Conservation (phyloP, 345 rosid genomes). For the Arabidopsis suecica region DNA sequence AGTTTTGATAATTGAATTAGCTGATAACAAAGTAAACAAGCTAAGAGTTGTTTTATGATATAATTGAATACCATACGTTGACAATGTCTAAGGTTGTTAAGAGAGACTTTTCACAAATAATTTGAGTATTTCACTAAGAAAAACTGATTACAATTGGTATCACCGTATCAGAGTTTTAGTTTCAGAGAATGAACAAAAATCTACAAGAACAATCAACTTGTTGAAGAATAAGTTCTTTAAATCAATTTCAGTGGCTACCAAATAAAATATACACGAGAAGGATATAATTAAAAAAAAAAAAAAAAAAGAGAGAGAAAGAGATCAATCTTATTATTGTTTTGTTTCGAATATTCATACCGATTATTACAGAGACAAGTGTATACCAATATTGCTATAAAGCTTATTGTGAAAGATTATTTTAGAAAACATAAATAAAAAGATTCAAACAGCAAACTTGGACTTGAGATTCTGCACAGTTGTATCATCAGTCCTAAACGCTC, state of each 20-base stretch:
- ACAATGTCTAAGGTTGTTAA: conserved; percentile 1
- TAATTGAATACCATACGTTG: neutral
- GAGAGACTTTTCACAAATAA: conserved; percentile 13
- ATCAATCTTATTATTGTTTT: conserved; percentile 12
- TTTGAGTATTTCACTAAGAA: neutral
- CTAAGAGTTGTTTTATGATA: neutral
- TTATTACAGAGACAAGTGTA: conserved; percentile 1
- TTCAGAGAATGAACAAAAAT: no score
- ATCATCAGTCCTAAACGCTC: conserved; percentile 58
- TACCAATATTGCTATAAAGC: neutral
- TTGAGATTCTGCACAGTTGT: conserved; percentile 51
- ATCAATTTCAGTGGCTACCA: neutral
- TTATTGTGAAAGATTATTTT: neutral
- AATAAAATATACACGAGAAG: neutral
- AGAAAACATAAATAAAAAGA: neutral
- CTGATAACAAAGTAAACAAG: neutral
- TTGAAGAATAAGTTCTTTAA: neutral
- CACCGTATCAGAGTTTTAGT: no score
- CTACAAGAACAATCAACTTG: neutral
- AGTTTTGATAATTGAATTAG: conserved; percentile 11
- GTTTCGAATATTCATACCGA: neutral
- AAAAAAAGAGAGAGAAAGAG: neutral
- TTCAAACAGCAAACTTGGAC: conserved; percentile 54
- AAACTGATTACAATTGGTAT: no score
- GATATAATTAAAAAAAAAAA: neutral